Conservation (phyloP, 768 basidiomycete genomes). For the Mycena amicta region DNA sequence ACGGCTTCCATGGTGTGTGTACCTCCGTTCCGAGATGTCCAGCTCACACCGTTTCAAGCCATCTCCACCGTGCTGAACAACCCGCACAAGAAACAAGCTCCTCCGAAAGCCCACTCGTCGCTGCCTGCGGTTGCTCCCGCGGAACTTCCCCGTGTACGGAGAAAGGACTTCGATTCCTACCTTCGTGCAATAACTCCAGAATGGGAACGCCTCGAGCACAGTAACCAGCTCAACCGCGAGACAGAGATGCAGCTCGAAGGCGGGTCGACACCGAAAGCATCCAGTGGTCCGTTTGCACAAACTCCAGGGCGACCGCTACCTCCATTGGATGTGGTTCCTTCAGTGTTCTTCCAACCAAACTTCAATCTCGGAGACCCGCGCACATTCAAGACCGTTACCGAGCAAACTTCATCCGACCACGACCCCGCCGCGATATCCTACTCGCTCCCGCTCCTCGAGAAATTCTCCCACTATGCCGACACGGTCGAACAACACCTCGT, state of each 20-base stretch:
- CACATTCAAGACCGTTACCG: slow-evolving; percentile 78
- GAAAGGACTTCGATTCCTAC: slow-evolving; percentile 86
- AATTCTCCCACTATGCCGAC: slow-evolving; percentile 89
- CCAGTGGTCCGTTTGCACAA: slow-evolving; percentile 29
- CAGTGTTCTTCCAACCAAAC: slow-evolving; percentile 73
- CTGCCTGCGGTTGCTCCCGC: slow-evolving; percentile 73
- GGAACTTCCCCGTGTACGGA: slow-evolving; percentile 76
- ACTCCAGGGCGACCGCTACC: slow-evolving; percentile 55
- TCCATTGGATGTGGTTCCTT: slow-evolving; percentile 73
- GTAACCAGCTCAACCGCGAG: slow-evolving; percentile 38
- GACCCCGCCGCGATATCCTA: slow-evolving; percentile 54
- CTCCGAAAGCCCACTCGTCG: slow-evolving; percentile 84
- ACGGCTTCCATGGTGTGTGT: slow-evolving; percentile 85
- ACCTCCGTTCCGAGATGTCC: background rate
- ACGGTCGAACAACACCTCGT: slow-evolving; percentile 94
- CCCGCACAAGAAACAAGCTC: slow-evolving; percentile 80
- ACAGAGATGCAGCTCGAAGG: slow-evolving; percentile 43
- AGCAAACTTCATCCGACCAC: slow-evolving; percentile 44
- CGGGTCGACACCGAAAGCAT: slow-evolving; percentile 27
- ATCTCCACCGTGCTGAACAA: slow-evolving; percentile 94
- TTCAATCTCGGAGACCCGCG: slow-evolving; percentile 84
- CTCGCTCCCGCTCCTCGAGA: slow-evolving; percentile 79
- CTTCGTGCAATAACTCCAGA: slow-evolving; percentile 70
- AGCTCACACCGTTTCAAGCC: slow-evolving; percentile 47
- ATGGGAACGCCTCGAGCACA: slow-evolving; percentile 74